Conservation (phyloP, 148 eudicot genomes). For the Rhododendron ferrugineum region DNA sequence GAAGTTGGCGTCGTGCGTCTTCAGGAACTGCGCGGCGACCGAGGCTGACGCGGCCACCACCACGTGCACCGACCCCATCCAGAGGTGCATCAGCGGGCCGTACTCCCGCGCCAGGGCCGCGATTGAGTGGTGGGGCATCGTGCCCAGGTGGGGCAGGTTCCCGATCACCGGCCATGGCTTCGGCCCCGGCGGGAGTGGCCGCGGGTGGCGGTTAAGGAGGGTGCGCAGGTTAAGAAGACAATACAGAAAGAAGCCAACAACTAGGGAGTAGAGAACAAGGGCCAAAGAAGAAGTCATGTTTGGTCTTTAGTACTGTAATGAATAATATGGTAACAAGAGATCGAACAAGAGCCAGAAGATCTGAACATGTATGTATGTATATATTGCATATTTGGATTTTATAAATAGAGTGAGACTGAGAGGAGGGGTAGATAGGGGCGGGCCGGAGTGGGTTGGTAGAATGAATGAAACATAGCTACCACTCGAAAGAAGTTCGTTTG, state of each 20-base stretch:
- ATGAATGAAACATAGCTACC: not conserved
- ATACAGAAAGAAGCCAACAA: constrained; percentile 24
- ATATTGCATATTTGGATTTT: too few species aligned
- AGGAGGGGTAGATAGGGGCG: not conserved
- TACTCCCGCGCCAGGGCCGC: constrained; percentile 53
- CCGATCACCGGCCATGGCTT: constrained; percentile 84
- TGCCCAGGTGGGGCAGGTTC: constrained; percentile 79
- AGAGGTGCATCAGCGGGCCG: constrained; percentile 74
- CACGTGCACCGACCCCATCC: constrained; percentile 68
- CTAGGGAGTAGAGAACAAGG: constrained; percentile 25
- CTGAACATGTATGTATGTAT: too few species aligned
- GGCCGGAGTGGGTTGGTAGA: not conserved
- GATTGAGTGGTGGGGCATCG: constrained; percentile 68
- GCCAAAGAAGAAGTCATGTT: constrained; percentile 22
- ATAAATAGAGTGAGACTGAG: not conserved
- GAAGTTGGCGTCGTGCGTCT: constrained; percentile 67
- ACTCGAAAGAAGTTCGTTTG: not conserved
- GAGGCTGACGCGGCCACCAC: constrained; percentile 83
- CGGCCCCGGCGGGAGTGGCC: constrained; percentile 83
- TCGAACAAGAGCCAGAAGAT: not conserved
- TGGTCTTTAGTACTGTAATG: not conserved
- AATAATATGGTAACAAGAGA: not conserved
- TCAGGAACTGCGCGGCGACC: constrained; percentile 67
- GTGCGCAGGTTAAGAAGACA: constrained; percentile 18
- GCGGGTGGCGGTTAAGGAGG: constrained; percentile 12